Evolutionary conservation across 441 rosid species (phyloP).

Genomic region (California macrophylla): DNA sequence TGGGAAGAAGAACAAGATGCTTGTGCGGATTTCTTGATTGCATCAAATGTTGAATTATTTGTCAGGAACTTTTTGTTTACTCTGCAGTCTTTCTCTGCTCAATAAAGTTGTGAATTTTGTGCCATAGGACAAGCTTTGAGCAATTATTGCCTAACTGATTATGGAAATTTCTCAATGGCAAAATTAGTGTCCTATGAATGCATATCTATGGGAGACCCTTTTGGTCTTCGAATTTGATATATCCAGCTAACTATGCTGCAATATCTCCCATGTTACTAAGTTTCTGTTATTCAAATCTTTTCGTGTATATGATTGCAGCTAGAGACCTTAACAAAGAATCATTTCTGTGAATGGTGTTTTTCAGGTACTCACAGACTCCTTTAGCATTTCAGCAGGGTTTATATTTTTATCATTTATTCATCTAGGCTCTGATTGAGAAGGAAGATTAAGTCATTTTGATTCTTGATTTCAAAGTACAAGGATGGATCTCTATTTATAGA

Average conservation of each 20-base stretch:
- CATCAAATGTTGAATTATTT: background rate
- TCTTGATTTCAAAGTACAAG: too few species aligned
- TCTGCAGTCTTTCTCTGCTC: background rate
- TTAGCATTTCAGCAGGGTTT: background rate
- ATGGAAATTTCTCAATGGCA: background rate
- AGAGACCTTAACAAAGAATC: background rate
- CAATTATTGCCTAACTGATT: background rate
- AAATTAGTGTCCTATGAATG: background rate
- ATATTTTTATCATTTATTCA: background rate
- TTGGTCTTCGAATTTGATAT: background rate
- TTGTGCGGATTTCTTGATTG: slow-evolving; percentile 58
- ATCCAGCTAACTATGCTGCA: background rate
- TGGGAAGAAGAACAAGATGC: slow-evolving; percentile 90
- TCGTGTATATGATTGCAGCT: background rate
- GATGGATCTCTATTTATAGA: too few species aligned
- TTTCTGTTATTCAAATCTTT: background rate
- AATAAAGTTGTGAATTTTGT: background rate
- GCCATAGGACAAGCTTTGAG: background rate
- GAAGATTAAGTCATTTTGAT: too few species aligned
- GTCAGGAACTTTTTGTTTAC: background rate
- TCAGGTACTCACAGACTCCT: background rate
- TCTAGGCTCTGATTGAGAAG: too few species aligned
- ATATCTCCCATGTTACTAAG: background rate
- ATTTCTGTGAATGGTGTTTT: background rate
- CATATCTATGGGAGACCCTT: background rate